Conservation (phyloP, 768 basidiomycete genomes). For the Mycena galericulata region DNA sequence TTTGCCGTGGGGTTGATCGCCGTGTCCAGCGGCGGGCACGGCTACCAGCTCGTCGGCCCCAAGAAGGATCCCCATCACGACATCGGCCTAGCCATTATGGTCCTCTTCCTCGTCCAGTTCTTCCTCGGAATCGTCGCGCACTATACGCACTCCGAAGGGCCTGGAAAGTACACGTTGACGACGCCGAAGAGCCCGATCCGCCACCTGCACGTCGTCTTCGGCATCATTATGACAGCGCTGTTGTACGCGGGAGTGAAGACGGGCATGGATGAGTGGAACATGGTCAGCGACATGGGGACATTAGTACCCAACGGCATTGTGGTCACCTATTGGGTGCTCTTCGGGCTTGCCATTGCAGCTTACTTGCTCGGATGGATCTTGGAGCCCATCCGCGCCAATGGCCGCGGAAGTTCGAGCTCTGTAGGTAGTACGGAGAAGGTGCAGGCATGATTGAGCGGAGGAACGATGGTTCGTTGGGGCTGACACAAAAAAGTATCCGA, state of each 20-base stretch:
- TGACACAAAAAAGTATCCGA: not conserved
- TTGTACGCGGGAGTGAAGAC: constrained; percentile 36
- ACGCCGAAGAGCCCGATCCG: constrained; percentile 32
- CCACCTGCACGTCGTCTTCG: constrained; percentile 31
- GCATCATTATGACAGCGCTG: constrained; percentile 31
- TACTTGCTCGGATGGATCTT: constrained; percentile 34
- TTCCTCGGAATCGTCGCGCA: constrained; percentile 33
- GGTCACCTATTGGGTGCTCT: constrained; percentile 31
- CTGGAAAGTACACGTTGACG: constrained; percentile 21
- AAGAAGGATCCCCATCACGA: constrained; percentile 34
- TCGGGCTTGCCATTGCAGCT: constrained; percentile 30
- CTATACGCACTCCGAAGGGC: constrained; percentile 30
- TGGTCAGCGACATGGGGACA: constrained; percentile 25
- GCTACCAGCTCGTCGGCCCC: constrained; percentile 29
- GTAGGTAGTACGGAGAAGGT: constrained; percentile 24
- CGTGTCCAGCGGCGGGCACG: constrained; percentile 25
- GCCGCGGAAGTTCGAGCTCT: not conserved
- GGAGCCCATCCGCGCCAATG: constrained; percentile 24
- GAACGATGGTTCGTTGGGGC: not conserved
- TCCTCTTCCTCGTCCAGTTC: constrained; percentile 33
- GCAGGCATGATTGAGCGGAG: not conserved
- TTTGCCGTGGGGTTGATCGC: constrained; percentile 25
- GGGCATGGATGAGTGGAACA: constrained; percentile 37
- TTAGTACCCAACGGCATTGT: constrained; percentile 27
- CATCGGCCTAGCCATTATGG: constrained; percentile 30